Evolutionary conservation across 257 asterid species (phyloP).

Genomic region (Linderniella brevidens): DNA sequence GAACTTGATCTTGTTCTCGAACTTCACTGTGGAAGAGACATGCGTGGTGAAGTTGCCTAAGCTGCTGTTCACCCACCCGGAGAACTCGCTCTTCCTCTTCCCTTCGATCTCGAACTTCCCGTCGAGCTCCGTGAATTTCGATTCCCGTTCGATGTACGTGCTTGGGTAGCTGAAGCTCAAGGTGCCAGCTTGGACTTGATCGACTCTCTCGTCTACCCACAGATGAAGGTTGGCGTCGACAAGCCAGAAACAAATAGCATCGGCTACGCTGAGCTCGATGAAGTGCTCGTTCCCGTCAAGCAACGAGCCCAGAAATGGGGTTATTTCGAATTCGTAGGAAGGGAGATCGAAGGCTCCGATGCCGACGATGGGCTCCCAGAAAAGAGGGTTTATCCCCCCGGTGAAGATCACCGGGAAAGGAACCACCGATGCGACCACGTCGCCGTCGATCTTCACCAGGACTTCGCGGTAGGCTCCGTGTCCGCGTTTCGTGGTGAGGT

Average conservation of each 20-base stretch:
- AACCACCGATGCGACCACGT: conserved; percentile 45
- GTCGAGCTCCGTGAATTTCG: conserved; percentile 23
- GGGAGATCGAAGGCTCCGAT: conserved; percentile 84
- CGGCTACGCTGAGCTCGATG: conserved; percentile 37
- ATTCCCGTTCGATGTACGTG: conserved; percentile 16
- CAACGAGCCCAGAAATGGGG: conserved; percentile 46
- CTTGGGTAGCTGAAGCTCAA: conserved; percentile 19
- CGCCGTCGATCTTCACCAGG: conserved; percentile 38
- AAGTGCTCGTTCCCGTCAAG: conserved; percentile 40
- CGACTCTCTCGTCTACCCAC: conserved; percentile 44
- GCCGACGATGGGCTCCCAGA: conserved; percentile 80
- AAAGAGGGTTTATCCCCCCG: conserved; percentile 72
- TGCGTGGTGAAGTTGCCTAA: conserved; percentile 51
- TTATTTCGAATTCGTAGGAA: conserved; percentile 53
- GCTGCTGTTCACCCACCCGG: conserved; percentile 69
- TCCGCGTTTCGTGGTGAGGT: conserved; percentile 27
- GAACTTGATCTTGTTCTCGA: conserved; percentile 33
- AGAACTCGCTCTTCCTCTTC: conserved; percentile 26
- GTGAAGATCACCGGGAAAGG: conserved; percentile 76
- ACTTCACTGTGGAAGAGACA: conserved; percentile 19
- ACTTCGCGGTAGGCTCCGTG: conserved; percentile 70
- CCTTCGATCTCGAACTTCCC: conserved; percentile 38
- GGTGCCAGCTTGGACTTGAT: conserved; percentile 33
- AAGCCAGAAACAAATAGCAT: conserved; percentile 63
- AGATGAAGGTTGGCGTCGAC: conserved; percentile 70